Evolutionary conservation across 2,329 filamentous ascomycete species (phyloP), one percentile per base, ranked within the genome.

Genomic region (Alternaria triticina): DNA sequence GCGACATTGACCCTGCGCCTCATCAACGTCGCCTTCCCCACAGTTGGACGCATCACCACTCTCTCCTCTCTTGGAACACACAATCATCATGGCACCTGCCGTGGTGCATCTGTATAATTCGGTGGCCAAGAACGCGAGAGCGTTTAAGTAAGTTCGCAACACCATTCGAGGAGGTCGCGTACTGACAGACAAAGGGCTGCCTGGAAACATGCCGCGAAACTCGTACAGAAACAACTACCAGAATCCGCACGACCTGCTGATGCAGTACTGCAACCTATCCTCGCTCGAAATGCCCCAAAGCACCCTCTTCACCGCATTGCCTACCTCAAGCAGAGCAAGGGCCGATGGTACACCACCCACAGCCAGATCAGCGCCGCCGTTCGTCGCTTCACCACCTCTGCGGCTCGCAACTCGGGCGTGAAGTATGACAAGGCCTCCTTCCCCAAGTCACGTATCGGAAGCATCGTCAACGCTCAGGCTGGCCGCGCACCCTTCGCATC

Each of bases 401-500:
- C 84, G 11, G 61, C 77, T 44, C 76, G 74, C 33, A 72, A 70
- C 8, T 72, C 79, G 15, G 78, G 80, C 28, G 71, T 78, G 59
- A 85, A 82, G 68, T 83, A 83, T 44, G 83, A 86, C 54, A 83
- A 84, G 50, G 77, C 85, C 25, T 82, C 84, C 2, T 86, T 87
- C 54, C 86, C 86, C 33, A 84, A 83, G 59, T 90, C 89, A 25
- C 83, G 83, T 5, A 84, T 89, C 58, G 84, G 84, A 23, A 80
- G 83, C 17, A 85, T 86, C 20, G 82, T 91, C 59, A 85, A 84
- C 30, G 87, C 89, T 65, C 86, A 91, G 62, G 89, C 92, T 15
- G 89, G 89, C 27, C 89, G 92, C 54, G 90, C 94, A 28, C 95
- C 95, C 0, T 98, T 98, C 79, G 91, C 94, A 5, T 93, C 90